Base-by-base conservation (phyloP, 768 basidiomycete species). In the Butyriboletus loyo region DNA sequence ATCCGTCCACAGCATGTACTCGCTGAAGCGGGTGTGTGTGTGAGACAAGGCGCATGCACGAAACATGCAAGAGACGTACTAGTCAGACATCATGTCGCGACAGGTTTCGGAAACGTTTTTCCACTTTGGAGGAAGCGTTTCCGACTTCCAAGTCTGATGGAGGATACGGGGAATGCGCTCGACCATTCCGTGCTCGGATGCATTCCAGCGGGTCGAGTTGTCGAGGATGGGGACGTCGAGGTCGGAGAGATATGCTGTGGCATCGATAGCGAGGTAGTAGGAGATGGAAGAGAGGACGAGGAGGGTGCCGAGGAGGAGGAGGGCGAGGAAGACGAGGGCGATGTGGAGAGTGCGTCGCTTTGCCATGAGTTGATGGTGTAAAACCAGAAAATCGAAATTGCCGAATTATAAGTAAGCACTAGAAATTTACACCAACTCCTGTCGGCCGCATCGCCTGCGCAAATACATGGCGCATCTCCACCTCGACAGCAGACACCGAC, bases 1-100 rank as follows among this genome's bases (percentile, higher is more conserved):
- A 69, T 99, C 97, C 14, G 97, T 98, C 97, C 97, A 99, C 11
- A 99, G 79, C 77, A 85, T 94, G 77, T 98, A 97, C 68, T 98
- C 85, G 68, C 95, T 98, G 69, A 22, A 52, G 19, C n/a, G n/a
- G n/a, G n/a, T n/a, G 54, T 34, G 24, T 9, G 58, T 40, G 41
- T 60, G 50, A 53, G 58, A 64, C 40, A 49, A 34, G 54, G 51
- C n/a, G 59, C 19, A 49, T 25, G 36, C 22, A 7, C 13, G 52
- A 31, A 30, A 43, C 46, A 50, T 21, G 54, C 13, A 53, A 55
- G 28, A 40, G 50, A 83, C 94, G 63, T 68, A 97, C 95, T 97
- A 99, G 79, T 97, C 94, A 7, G 91, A 82, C 86, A 95, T 94
- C 79, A 97, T 85, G 62, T 89, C 83, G 52, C 86, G 81, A 74